These are phyloP conservation scores for Fagopyrum tataricum DNA, from an alignment of 148 eudicot species.

Conservation along the genomic window DNA sequence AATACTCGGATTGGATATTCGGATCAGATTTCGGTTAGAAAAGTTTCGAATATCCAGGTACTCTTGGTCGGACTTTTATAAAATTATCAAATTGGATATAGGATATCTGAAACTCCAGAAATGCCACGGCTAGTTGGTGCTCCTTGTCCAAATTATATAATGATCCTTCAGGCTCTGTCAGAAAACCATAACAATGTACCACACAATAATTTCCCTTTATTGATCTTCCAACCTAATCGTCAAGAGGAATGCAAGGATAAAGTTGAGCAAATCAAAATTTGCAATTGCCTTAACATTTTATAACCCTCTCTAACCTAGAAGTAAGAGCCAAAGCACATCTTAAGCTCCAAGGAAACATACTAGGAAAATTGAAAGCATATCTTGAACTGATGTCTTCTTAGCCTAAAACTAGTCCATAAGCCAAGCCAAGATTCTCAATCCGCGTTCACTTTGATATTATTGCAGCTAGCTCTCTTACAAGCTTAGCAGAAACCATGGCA, in stretches of 20 bases:
- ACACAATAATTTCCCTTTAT: neutral
- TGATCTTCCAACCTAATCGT: neutral
- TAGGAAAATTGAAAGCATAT: neutral
- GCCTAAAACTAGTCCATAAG: neutral
- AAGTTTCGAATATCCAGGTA: too few species aligned
- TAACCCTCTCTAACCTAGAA: neutral
- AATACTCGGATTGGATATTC: too few species aligned
- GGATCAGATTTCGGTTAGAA: too few species aligned
- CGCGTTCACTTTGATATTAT: slow-evolving; percentile 60
- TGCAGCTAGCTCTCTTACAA: slow-evolving; percentile 83
- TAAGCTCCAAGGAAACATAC: neutral
- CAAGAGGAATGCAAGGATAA: neutral
- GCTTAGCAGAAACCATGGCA: slow-evolving; percentile 95
- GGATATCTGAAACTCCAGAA: too few species aligned
- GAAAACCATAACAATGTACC: neutral
- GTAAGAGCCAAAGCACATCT: neutral
- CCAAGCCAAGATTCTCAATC: neutral
- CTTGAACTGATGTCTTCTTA: neutral
- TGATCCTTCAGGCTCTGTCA: too few species aligned
- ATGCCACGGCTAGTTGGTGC: too few species aligned
- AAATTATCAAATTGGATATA: too few species aligned
- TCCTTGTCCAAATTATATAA: too few species aligned
- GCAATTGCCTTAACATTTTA: neutral
- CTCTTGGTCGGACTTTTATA: too few species aligned
- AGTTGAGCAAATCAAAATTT: neutral